phyloP scores from a whole-genome alignment of 306 rosid genomes.

The Echinosophora koreensis region DNA sequence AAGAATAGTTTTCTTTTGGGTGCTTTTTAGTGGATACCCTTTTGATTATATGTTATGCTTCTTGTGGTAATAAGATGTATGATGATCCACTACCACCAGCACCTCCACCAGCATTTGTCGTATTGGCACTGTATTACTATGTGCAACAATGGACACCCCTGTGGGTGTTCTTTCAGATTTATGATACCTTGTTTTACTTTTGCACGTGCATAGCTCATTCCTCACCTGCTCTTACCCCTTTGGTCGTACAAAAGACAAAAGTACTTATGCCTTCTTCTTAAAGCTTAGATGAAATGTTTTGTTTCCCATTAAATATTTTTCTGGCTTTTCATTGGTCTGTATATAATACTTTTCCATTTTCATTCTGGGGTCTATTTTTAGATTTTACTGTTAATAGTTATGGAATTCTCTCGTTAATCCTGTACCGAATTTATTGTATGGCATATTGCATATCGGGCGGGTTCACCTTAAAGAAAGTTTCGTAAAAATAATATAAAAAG shows the following conservation, averaged over 20 bases:
- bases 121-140: conserved; percentile 49
- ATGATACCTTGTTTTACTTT: conserved; percentile 49
- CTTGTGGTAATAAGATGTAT: conserved; percentile 55
- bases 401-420: no score
- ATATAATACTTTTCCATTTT: conserved; percentile 2
- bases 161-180: conserved; percentile 46
- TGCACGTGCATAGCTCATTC: conserved; percentile 48
- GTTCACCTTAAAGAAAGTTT: no score
- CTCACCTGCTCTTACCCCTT: conserved; percentile 39
- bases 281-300: conserved; percentile 27
- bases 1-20: conserved; percentile 37
- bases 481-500: no score
- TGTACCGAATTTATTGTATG: no score
- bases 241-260: conserved; percentile 42
- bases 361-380: not conserved
- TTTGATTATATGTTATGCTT: conserved; percentile 51
- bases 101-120: conserved; percentile 84
- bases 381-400: conserved; percentile 22
- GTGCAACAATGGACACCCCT: conserved; percentile 53
- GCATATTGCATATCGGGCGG: no score
- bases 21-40: conserved; percentile 51
- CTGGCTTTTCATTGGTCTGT: not conserved
- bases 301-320: conserved; percentile 28
- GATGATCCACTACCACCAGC: conserved; percentile 83
- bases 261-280: not conserved